Evolutionary conservation across 495 filamentous ascomycete species (phyloP).

Genomic region (Pyrenula massariospora): DNA sequence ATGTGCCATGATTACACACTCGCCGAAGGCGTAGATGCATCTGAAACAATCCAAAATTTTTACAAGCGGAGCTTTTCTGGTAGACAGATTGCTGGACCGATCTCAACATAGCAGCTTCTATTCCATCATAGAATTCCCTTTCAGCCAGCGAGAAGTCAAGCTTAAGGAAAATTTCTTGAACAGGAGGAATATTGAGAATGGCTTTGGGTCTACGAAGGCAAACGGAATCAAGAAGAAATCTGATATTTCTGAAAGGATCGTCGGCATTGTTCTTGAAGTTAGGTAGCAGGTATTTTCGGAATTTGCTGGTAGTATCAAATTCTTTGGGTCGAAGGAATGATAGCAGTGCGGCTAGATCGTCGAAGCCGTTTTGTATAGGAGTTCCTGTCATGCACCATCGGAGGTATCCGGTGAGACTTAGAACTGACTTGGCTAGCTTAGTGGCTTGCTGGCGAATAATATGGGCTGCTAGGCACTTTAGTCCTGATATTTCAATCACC

Average conservation of each 20-base stretch:
- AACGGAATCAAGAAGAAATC: constrained; percentile 81
- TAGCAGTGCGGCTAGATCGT: not conserved
- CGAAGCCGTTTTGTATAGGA: constrained; percentile 2
- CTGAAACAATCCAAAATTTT: not conserved
- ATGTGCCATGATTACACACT: constrained; percentile 32
- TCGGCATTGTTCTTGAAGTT: constrained; percentile 56
- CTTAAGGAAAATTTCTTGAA: constrained; percentile 29
- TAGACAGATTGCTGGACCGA: not conserved
- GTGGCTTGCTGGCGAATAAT: constrained; percentile 65
- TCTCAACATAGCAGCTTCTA: constrained; percentile 4
- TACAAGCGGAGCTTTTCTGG: not conserved
- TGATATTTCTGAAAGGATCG: constrained; percentile 70
- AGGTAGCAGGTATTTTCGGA: constrained; percentile 62
- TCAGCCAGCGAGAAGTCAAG: constrained; percentile 15
- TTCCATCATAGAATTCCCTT: constrained; percentile 7
- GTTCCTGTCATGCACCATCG: constrained; percentile 5
- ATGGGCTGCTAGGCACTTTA: constrained; percentile 35
- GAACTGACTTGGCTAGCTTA: not conserved
- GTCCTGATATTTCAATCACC: not conserved
- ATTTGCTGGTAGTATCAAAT: constrained; percentile 54
- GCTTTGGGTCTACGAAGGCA: constrained; percentile 90
- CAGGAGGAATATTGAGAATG: constrained; percentile 63
- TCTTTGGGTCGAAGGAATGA: constrained; percentile 1
- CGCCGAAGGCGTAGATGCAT: not conserved
- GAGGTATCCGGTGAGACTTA: not conserved